These are phyloP conservation scores for Lasiosphaeriaceae sp. DNA, from an alignment of 495 filamentous ascomycete species.

Conservation along the genomic window DNA sequence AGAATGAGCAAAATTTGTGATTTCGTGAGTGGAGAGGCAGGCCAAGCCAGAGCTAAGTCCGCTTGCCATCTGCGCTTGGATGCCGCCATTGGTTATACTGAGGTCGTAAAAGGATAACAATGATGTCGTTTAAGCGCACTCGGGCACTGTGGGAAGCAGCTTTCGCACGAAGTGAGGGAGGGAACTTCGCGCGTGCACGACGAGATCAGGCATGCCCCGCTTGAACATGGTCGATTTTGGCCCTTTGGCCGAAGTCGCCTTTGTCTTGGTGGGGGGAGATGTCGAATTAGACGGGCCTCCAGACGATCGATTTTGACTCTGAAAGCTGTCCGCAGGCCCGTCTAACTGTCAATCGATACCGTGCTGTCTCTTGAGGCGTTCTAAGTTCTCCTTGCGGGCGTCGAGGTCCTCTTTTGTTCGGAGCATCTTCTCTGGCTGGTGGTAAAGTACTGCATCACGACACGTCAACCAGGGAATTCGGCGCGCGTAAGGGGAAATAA, in stretches of 20 bases:
- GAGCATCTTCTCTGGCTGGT: constrained; percentile 97
- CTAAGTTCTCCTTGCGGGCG: constrained; percentile 92
- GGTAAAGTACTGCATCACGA: constrained; percentile 72
- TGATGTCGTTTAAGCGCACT: constrained; percentile 31
- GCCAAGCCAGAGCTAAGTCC: constrained; percentile 17
- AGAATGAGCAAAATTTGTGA: constrained; percentile 22
- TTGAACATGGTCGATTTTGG: constrained; percentile 26
- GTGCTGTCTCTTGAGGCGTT: constrained; percentile 95
- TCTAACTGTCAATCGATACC: constrained; percentile 91
- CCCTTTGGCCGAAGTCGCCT: constrained; percentile 24
- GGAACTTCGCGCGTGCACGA: constrained; percentile 34
- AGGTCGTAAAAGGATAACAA: constrained; percentile 21
- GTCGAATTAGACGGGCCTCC: constrained; percentile 49
- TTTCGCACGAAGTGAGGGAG: constrained; percentile 45
- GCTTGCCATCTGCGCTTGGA: constrained; percentile 16
- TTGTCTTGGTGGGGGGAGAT: constrained; percentile 35
- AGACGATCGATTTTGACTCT: constrained; percentile 40
- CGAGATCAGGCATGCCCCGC: constrained; percentile 31
- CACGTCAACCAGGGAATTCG: too few species aligned
- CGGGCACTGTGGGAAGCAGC: constrained; percentile 34
- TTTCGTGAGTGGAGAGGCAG: constrained; percentile 24
- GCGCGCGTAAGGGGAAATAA: too few species aligned
- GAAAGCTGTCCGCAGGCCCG: constrained; percentile 54
- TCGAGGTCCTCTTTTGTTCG: constrained; percentile 91
- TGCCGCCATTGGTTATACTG: constrained; percentile 21